A percentile compares a stretch with the other conserved stretches of the same genome.
Conservation (phyloP, 495 filamentous ascomycete species). For the Elasticomyces elasticus region DNA sequence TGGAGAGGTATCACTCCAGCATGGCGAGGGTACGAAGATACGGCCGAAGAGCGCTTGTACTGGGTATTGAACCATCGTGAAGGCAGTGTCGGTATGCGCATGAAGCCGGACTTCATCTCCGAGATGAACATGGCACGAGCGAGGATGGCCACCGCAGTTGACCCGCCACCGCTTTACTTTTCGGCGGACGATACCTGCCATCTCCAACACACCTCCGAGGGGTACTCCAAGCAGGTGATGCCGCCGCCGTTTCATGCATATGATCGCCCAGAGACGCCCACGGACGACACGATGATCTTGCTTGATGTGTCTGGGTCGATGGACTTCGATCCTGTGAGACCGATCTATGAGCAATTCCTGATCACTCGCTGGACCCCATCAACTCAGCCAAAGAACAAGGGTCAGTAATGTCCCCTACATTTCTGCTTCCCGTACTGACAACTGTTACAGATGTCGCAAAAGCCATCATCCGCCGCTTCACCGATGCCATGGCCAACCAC, state of each 20-base stretch:
- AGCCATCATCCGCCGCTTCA: conserved; percentile 38
- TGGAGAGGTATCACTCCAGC: conserved; percentile 41
- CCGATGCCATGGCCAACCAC: conserved; percentile 37
- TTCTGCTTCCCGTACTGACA: not conserved
- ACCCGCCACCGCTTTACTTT: conserved; percentile 34
- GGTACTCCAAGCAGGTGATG: conserved; percentile 40
- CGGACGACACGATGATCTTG: conserved; percentile 40
- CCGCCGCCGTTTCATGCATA: conserved; percentile 31
- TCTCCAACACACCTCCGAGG: conserved; percentile 31
- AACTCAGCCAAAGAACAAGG: conserved; percentile 40
- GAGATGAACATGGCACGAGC: conserved; percentile 34
- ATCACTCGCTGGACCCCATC: conserved; percentile 33
- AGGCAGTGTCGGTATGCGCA: conserved; percentile 22
- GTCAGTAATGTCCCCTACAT: conserved; percentile 16
- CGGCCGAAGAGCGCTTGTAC: conserved; percentile 41
- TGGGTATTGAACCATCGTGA: conserved; percentile 41
- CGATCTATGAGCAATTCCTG: conserved; percentile 37
- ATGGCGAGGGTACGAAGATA: conserved; percentile 41
- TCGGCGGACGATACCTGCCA: conserved; percentile 35
- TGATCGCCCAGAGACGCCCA: conserved; percentile 30
- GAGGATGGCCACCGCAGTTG: conserved; percentile 36
- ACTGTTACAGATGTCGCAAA: conserved; percentile 33
- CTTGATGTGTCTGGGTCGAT: conserved; percentile 40
- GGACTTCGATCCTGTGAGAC: conserved; percentile 36
- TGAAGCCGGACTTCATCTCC: conserved; percentile 40